Base-by-base conservation (phyloP, 371 early-diverging fungal species). In the Syncephalis fuscata region DNA sequence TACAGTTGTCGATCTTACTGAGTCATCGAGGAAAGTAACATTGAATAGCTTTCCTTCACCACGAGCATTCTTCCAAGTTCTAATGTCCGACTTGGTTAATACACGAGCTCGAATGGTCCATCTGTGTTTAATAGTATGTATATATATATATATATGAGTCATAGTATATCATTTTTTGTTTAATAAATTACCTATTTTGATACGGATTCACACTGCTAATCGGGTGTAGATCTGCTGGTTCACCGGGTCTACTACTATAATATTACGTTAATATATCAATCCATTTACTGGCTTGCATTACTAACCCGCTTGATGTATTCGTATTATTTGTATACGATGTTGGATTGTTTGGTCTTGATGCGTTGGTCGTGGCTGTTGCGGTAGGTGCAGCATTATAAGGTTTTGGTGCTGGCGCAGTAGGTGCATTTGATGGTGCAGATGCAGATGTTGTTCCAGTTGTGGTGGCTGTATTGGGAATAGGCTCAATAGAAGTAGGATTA, bases 91-190 rank as follows among this genome's bases (percentile, higher is more conserved):
- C 66, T 97, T 97, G 47, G 72, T 65, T 17, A 80, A 73, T 15
- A 88, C 85, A 26, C 89, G 76, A 0, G 88, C 98, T 49, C 78
- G 71, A 59, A 97, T 92, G 9, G 88, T 90, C 93, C 93, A 93
- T 55, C 74, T 78, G 66, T 2, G 73, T 25, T 1, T 60, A 4
- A 56, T 52, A 55, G 47, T 38, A 65, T 59, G 21, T 59, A 40
- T 44, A 49, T 27, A 21, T 21, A 19, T 16, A 26, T 53, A 39
- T 27, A 45, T 53, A 10, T 61, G 45, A 9, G 49, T 23, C 14
- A 11, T 24, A 8, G 3, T 26, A 22, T 23, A 41, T 16, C 15
- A 44, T 19, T n/a, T 8, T 23, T 2, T 38, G n/a, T 19, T 46
- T 19, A 53, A 2, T 7, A 2, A 40, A 23, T 27, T 52, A 67